Evolutionary conservation across 2,329 filamentous ascomycete genomes (phyloP), one percentile per base, ranked within the genome.

Genomic region (Lasiodiplodia citricola): DNA sequence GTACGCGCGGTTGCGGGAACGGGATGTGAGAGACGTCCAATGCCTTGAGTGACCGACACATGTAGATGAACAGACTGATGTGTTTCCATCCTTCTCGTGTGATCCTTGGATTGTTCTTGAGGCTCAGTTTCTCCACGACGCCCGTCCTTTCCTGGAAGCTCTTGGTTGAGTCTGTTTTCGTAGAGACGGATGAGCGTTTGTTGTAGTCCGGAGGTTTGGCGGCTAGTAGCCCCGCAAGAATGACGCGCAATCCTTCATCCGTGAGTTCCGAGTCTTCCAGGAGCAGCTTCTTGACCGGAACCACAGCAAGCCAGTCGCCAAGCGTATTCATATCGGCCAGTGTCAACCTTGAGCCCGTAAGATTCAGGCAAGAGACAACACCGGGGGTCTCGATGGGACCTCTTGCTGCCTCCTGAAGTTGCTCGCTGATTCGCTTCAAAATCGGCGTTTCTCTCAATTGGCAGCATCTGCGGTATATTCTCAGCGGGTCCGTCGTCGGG

Each of bases 391-490:
- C 85, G 2, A 87, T 80, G 11, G 90, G 85, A 37, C 86, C 88
- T 62, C 91, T 91, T n/a, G 87, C 86, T 1, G 90, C 86, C 47
- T 90, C 88, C 47, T 88, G 88, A 4, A 99, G 90, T 78, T 97
- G 94, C 75, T 97, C 93, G 0, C 93, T 95, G 57, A 99, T 91
- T 75, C 92, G 93, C 79, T 96, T 97, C 23, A 98, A 83, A 65
- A 97, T 94, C 0, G 94, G 93, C 0, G 94, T 96, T 80, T 98
- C 96, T 69, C 96, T 88, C 37, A 99, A 83, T 77, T 98, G 95
- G 77, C 96, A 98, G 78, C 96, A 98, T 76, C 96, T 87, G 72
- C 95, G 88, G 79, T 99, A 99, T 75, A 99, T 97, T 69, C 95
- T 88, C 16, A 94, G 88, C 2, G 96, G 95, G 76, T 97, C 96